A percentile compares a stretch with the other conserved stretches of the same genome.
phyloP scores from a whole-genome alignment of 1,284 basidiomycete genomes.

The Melampsora americana region DNA sequence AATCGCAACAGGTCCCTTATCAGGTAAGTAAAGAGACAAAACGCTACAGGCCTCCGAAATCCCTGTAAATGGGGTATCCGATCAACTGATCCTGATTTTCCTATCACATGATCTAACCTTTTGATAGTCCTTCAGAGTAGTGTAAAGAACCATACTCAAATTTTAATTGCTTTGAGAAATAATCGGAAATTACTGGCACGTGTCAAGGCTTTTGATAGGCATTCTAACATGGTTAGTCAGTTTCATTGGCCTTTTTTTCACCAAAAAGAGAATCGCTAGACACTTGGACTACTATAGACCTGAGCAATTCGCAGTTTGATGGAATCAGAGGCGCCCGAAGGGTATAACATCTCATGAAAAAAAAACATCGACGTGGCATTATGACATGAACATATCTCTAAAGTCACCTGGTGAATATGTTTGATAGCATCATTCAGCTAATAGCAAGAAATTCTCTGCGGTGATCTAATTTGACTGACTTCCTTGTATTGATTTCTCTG shows the following conservation, averaged over 20 bases:
- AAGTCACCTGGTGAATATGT: too few species aligned
- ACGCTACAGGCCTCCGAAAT: background rate
- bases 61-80: background rate
- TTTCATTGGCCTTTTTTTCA: slow-evolving; percentile 6
- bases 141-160: slow-evolving; percentile 95
- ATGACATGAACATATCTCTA: background rate
- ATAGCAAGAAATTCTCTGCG: too few species aligned
- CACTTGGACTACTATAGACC: background rate
- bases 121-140: slow-evolving; percentile 97
- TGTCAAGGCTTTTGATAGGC: slow-evolving; percentile 98
- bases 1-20: slow-evolving; percentile 58
- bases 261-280: background rate
- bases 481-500: background rate
- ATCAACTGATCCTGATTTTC: slow-evolving; percentile 46
- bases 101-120: slow-evolving; percentile 63
- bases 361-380: background rate
- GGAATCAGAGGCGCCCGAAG: slow-evolving; percentile 7
- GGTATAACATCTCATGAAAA: slow-evolving; percentile 5
- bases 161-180: slow-evolving; percentile 93
- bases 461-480: slow-evolving; percentile 20
- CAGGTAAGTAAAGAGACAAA: background rate
- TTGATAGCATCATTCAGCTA: too few species aligned
- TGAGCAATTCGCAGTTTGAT: slow-evolving; percentile 1
- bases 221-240: slow-evolving; percentile 87
- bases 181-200: slow-evolving; percentile 97